Evolutionary conservation across 495 filamentous ascomycete genomes (phyloP).

Genomic region (Neurospora hispaniola): DNA sequence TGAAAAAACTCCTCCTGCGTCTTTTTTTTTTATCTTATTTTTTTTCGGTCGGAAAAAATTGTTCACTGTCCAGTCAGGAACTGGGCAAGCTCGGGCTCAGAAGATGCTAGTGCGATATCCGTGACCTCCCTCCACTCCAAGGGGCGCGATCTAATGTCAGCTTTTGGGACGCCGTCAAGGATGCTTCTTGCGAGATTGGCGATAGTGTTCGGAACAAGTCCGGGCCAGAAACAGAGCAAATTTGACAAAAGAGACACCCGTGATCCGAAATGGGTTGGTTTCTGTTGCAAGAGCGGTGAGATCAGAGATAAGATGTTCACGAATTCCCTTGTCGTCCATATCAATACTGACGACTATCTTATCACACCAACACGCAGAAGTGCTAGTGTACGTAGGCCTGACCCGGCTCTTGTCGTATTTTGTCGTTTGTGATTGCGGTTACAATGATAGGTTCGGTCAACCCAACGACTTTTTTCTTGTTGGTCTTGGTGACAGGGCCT

Average conservation of each 20-base stretch:
- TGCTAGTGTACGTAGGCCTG: not conserved
- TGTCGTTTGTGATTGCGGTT: not conserved
- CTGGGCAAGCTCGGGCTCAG: not conserved
- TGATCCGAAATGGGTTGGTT: not conserved
- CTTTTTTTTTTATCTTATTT: not conserved
- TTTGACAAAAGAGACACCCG: not conserved
- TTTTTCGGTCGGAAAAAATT: not conserved
- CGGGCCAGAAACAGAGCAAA: not conserved
- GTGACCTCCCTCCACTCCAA: not conserved
- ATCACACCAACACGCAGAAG: not conserved
- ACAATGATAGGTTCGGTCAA: not conserved
- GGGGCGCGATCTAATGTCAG: not conserved
- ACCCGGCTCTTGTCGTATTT: not conserved
- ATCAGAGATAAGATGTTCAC: not conserved
- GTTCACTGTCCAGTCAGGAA: not conserved
- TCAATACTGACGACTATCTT: not conserved
- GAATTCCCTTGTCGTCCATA: not conserved
- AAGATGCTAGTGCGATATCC: not conserved
- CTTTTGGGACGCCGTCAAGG: not conserved
- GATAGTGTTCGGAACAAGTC: constrained; percentile 1
- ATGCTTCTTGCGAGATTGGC: not conserved
- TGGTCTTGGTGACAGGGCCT: not conserved
- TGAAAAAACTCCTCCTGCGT: too few relatives aligned
- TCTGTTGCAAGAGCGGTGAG: not conserved
- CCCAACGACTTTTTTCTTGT: not conserved